A percentile compares a stretch with the other conserved stretches of the same genome.
Evolutionary conservation across 805 yeast genomes (phyloP).

Genomic region (Candida chilensis): DNA sequence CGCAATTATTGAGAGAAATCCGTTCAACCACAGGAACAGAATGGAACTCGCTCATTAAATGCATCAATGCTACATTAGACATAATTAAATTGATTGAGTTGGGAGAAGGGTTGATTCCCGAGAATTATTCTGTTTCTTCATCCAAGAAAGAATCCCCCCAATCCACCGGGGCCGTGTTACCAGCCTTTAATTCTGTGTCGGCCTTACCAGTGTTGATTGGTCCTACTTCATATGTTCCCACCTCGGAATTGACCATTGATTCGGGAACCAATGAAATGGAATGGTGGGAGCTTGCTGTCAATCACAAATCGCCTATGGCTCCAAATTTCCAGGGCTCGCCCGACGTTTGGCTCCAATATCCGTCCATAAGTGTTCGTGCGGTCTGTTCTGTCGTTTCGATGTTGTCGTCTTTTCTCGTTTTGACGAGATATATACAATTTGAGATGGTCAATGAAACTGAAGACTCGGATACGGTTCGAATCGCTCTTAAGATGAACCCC

Average conservation of each 20-base stretch:
- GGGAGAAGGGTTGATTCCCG: slow-evolving; percentile 26
- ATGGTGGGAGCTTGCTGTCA: slow-evolving; percentile 1
- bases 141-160: neutral
- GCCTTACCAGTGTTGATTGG: neutral
- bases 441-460: too few species aligned
- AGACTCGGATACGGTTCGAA: too few species aligned
- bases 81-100: slow-evolving; percentile 23
- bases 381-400: slow-evolving; percentile 18
- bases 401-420: slow-evolving; percentile 15
- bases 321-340: slow-evolving; percentile 7
- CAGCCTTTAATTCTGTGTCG: neutral
- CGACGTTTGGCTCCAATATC: slow-evolving; percentile 32
- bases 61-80: slow-evolving; percentile 17
- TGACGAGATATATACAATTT: slow-evolving; percentile 9
- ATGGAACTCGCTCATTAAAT: slow-evolving; percentile 17
- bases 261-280: neutral
- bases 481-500: too few species aligned
- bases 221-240: neutral
- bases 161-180: neutral
- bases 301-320: neutral
- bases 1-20: too few species aligned
- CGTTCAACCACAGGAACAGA: too few species aligned
- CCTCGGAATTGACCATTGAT: neutral
- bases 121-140: slow-evolving; percentile 2
- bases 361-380: slow-evolving; percentile 15